A percentile compares a stretch with the other conserved stretches of the same genome.
Evolutionary conservation across 768 basidiomycete genomes (phyloP).

Genomic region (Dictyophora rubrovolvata): DNA sequence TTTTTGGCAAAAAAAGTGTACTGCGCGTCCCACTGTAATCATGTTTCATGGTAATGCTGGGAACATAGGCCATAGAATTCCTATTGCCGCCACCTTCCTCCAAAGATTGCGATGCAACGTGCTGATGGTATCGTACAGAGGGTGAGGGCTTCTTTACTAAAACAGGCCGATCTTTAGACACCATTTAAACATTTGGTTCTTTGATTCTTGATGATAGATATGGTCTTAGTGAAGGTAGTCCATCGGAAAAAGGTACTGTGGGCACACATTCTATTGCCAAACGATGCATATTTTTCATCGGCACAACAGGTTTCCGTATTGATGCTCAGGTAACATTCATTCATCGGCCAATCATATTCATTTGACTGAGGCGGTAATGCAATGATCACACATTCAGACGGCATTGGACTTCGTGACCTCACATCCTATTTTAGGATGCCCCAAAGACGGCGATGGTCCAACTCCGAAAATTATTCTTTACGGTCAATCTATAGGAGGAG

Average conservation of each 20-base stretch:
- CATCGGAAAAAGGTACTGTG: slow-evolving; percentile 67
- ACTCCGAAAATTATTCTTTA: slow-evolving; percentile 44
- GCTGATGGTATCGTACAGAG: slow-evolving; percentile 87
- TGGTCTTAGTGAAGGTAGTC: slow-evolving; percentile 76
- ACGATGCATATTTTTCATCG: neutral
- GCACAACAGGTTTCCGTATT: slow-evolving; percentile 36
- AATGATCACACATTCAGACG: slow-evolving; percentile 17
- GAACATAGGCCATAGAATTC: slow-evolving; percentile 83
- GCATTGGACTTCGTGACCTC: slow-evolving; percentile 60
- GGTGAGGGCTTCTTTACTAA: slow-evolving; percentile 36
- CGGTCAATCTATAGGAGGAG: slow-evolving; percentile 86
- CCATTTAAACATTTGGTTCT: neutral
- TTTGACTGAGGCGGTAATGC: neutral
- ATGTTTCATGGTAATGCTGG: slow-evolving; percentile 93
- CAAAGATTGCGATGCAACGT: slow-evolving; percentile 84
- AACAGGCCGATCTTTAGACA: neutral
- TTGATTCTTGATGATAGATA: slow-evolving; percentile 41
- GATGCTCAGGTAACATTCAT: slow-evolving; percentile 60
- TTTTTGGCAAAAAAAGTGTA: slow-evolving; percentile 24
- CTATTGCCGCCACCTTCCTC: slow-evolving; percentile 75
- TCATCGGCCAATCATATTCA: no score
- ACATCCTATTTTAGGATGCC: neutral
- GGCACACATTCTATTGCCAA: neutral
- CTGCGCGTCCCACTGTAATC: slow-evolving; percentile 67
- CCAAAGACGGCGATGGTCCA: neutral